Base-by-base conservation (phyloP, 495 filamentous ascomycete species). In the Jackrogersella multiformis region DNA sequence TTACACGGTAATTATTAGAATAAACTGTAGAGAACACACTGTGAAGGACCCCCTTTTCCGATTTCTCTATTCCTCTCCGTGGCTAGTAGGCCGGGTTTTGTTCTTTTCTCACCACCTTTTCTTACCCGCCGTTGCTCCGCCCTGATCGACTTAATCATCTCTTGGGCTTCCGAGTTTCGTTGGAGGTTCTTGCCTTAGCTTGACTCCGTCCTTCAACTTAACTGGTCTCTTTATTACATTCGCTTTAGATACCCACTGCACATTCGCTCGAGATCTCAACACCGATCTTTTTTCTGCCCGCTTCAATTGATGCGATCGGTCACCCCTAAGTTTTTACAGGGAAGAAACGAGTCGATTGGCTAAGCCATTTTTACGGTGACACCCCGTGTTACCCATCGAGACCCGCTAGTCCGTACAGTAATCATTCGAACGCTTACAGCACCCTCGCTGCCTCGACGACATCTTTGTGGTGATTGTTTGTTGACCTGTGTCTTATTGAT, bases 391-490 rank as follows among this genome's bases (percentile, higher is more conserved):
- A 70, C 67, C 61, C 67, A 60, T 61, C 56, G 56, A 56, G 58
- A 61, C 67, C 61, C 61, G 61, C 66, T 69, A 61, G 48, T 38
- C 42, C 35, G 49, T n/a, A n/a, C n/a, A n/a, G n/a, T 60, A 61
- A 56, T 60, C 18, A 30, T 15, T 49, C 51, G 42, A 46, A 53
- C 53, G 56, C 66, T 65, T 69, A 64, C 61, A 15, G 56, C 32
- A 35, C 46, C 51, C n/a, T 53, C 53, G 35, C 36, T 56, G 15
- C 51, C n/a, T 53, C 53, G 35, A 44, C 61, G 15, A 46, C 44
- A 61, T 26, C 49, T 49, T 28, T 56, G 41, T 56, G 32, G 46
- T 69, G 67, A 66, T 70, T 69, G 67, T 66, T 70, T 65, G 64
- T 36, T 46, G 42, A 24, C 42, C 26, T 46, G 42, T 30, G 46